Evolutionary conservation across 371 early-diverging fungal species (phyloP).

Genomic region (Chytridium lagenaria): DNA sequence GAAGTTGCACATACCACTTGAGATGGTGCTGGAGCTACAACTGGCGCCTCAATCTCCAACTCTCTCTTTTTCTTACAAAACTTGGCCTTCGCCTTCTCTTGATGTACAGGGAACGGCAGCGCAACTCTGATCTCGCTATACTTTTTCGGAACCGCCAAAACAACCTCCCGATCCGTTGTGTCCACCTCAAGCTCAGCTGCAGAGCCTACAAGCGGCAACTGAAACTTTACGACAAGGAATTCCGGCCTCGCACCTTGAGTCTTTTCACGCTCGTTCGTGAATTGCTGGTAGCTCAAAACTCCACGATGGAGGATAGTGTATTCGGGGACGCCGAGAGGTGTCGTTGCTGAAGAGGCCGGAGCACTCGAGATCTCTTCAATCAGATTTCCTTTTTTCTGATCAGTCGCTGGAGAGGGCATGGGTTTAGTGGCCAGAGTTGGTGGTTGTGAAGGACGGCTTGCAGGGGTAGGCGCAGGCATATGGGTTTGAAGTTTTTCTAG

Average conservation of each 20-base stretch:
- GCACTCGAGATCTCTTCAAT: not conserved
- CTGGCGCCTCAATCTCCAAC: constrained; percentile 48
- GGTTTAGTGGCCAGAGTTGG: not conserved
- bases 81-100: constrained; percentile 45
- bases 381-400: not conserved
- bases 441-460: constrained; percentile 1
- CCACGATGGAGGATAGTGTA: constrained; percentile 49
- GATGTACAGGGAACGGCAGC: constrained; percentile 46
- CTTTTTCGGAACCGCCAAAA: constrained; percentile 31
- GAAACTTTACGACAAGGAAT: constrained; percentile 43
- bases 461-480: constrained; percentile 1
- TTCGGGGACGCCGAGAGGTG: constrained; percentile 28
- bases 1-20: constrained; percentile 8
- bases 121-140: constrained; percentile 35
- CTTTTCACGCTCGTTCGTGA: constrained; percentile 38
- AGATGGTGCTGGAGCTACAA: constrained; percentile 27
- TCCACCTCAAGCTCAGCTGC: constrained; percentile 43
- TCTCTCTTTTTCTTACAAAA: constrained; percentile 43
- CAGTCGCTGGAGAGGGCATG: constrained; percentile 9
- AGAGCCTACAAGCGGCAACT: constrained; percentile 42
- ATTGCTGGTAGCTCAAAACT: constrained; percentile 39
- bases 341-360: not conserved
- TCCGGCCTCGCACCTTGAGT: constrained; percentile 47
- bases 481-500: constrained; percentile 32
- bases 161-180: constrained; percentile 23